Conservation (phyloP, 805 yeast genomes). For the Kuraishia floccosa region DNA sequence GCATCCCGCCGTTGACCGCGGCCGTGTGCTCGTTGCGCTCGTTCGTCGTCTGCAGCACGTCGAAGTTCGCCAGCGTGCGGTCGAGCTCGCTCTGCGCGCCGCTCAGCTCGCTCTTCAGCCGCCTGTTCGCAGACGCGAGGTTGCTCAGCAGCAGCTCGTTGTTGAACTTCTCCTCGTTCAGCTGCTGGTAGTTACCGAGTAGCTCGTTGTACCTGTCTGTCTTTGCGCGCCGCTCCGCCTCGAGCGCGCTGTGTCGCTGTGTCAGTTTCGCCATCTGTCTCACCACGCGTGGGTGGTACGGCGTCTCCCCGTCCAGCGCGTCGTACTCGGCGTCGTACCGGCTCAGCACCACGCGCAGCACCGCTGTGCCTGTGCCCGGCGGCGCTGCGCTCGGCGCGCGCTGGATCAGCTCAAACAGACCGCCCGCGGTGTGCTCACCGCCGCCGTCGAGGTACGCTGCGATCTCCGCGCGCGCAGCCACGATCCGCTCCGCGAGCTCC, state of each 20-base stretch:
- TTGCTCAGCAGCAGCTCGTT: conserved; percentile 12
- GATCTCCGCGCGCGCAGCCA: too few species aligned
- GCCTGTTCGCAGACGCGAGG: conserved; percentile 8
- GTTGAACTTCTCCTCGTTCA: conserved; percentile 19
- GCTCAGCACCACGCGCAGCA: too few species aligned
- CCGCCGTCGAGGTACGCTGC: too few species aligned
- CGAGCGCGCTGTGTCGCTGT: neutral
- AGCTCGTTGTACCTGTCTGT: conserved; percentile 13
- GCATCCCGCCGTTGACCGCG: conserved; percentile 13
- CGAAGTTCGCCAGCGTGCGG: conserved; percentile 14
- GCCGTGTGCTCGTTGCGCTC: conserved; percentile 17
- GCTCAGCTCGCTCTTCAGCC: conserved; percentile 7
- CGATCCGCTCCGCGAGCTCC: too few species aligned
- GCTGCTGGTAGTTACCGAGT: conserved; percentile 18
- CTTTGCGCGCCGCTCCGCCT: conserved; percentile 7
- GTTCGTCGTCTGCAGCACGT: conserved; percentile 18
- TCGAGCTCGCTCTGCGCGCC: conserved; percentile 9
- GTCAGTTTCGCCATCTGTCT: neutral
- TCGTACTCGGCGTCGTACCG: too few species aligned
- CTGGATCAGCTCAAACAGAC: too few species aligned
- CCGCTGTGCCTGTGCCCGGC: too few species aligned
- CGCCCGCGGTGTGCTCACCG: too few species aligned
- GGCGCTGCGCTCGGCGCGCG: too few species aligned
- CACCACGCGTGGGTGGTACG: too few species aligned
- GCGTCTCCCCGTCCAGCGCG: too few species aligned